Evolutionary conservation across 768 basidiomycete genomes (phyloP).

Genomic region (Pholiota microspora): DNA sequence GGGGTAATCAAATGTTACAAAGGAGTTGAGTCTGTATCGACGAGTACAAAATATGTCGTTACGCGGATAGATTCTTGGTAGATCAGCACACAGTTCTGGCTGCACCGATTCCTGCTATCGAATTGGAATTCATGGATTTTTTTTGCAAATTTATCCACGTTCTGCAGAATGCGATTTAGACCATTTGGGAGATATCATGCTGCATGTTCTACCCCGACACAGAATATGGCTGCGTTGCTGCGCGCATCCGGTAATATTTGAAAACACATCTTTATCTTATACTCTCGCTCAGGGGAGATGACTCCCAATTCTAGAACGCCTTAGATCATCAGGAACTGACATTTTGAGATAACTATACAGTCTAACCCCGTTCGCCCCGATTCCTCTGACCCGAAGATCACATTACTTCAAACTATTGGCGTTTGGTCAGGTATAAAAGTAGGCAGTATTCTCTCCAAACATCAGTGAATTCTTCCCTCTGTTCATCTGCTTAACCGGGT

Average conservation of each 20-base stretch:
- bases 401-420: neutral
- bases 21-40: neutral
- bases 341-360: conserved; percentile 3
- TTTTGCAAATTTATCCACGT: too few relatives aligned
- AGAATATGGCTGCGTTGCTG: too few relatives aligned
- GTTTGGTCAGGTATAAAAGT: neutral
- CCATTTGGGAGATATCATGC: neutral
- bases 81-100: too few relatives aligned
- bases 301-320: conserved; percentile 21
- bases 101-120: too few relatives aligned
- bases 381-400: conserved; percentile 1
- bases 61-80: too few relatives aligned
- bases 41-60: neutral
- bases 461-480: neutral
- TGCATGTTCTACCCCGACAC: too few relatives aligned
- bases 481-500: neutral
- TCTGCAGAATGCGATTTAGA: too few relatives aligned
- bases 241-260: neutral
- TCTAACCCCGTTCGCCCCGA: conserved; percentile 9
- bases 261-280: conserved; percentile 3
- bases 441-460: neutral
- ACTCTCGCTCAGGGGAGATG: conserved; percentile 7
- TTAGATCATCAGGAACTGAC: conserved; percentile 18
- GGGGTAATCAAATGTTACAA: neutral
- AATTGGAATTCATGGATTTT: too few relatives aligned